These are phyloP conservation scores for Sphagnum contortum DNA, from an alignment of 225 moss, liverwort and hornwort species.

Conservation along the genomic window DNA sequence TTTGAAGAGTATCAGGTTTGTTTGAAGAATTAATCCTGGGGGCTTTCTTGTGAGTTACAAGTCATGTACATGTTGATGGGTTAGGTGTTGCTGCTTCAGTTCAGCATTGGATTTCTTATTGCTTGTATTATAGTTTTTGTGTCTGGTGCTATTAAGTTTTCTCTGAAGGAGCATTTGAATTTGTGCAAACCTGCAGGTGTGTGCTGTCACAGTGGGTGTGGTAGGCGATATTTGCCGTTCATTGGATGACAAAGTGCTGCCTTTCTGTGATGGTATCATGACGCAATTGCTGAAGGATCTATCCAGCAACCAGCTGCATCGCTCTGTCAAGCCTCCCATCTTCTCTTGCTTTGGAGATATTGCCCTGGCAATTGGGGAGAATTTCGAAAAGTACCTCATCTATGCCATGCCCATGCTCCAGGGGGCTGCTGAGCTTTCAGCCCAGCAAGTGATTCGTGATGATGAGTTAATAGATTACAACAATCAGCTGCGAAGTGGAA, in stretches of 20 bases:
- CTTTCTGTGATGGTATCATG: constrained; percentile 8
- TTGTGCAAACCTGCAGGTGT: neutral
- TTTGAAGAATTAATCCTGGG: too few relatives aligned
- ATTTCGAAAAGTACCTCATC: constrained; percentile 4
- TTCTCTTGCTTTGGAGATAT: constrained; percentile 8
- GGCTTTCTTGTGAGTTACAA: too few relatives aligned
- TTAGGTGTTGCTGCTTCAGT: too few relatives aligned
- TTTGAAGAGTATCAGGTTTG: constrained; percentile 6
- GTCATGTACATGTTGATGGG: too few relatives aligned
- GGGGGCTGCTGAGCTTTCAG: constrained; percentile 2
- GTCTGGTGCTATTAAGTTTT: too few relatives aligned
- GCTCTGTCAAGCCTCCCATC: constrained; percentile 3
- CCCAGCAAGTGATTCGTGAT: constrained; percentile 4
- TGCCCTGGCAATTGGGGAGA: constrained; percentile 4
- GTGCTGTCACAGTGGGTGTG: constrained; percentile 8
- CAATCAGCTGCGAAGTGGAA: constrained; percentile 7
- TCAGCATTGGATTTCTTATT: too few relatives aligned
- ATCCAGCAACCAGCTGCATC: constrained; percentile 6
- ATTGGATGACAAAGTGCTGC: constrained; percentile 4
- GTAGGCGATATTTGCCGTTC: constrained; percentile 7
- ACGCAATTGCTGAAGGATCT: constrained; percentile 8
- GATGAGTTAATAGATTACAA: constrained; percentile 7
- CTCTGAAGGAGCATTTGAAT: too few relatives aligned
- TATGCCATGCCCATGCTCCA: constrained; percentile 8
- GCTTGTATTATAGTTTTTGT: too few relatives aligned